phyloP scores from a whole-genome alignment of 495 filamentous ascomycete genomes.

The Niebla homalea region DNA sequence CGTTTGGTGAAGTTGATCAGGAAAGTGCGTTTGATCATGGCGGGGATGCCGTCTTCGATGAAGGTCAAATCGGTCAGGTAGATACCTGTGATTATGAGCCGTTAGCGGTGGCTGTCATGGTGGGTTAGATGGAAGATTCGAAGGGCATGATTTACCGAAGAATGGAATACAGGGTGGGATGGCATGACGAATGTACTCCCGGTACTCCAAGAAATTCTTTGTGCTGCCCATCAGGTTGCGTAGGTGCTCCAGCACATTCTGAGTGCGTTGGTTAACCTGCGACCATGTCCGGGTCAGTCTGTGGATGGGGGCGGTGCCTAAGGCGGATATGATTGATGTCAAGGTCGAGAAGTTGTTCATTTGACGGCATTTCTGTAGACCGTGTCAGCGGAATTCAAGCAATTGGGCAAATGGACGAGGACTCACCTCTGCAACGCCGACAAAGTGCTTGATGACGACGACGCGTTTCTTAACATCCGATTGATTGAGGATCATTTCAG shows the following conservation, averaged over 20 bases:
- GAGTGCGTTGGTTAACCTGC: slow-evolving; percentile 74
- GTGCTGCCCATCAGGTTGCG: slow-evolving; percentile 91
- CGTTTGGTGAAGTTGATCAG: slow-evolving; percentile 98
- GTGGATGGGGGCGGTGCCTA: slow-evolving; percentile 87
- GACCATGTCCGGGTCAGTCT: slow-evolving; percentile 91
- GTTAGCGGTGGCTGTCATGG: slow-evolving; percentile 8
- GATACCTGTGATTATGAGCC: slow-evolving; percentile 48
- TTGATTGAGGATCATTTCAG: slow-evolving; percentile 97
- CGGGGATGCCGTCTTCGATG: slow-evolving; percentile 96
- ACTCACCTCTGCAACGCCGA: slow-evolving; percentile 84
- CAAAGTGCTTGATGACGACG: slow-evolving; percentile 96
- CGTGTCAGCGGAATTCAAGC: slow-evolving; percentile 12
- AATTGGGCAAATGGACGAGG: background rate
- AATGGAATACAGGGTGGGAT: slow-evolving; percentile 97
- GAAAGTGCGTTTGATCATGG: slow-evolving; percentile 83
- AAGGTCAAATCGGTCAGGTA: slow-evolving; percentile 97
- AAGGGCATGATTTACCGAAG: slow-evolving; percentile 56
- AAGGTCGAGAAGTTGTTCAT: slow-evolving; percentile 96
- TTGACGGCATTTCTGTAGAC: slow-evolving; percentile 67
- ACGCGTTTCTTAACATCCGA: slow-evolving; percentile 88
- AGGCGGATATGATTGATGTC: slow-evolving; percentile 94
- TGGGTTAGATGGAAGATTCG: background rate
- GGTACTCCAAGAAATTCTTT: slow-evolving; percentile 95
- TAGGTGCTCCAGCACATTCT: slow-evolving; percentile 71
- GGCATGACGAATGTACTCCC: slow-evolving; percentile 79